Evolutionary conservation across 768 basidiomycete species (phyloP), one percentile per base, ranked within the genome.

Genomic region (Omphalotus guepiniiformis): DNA sequence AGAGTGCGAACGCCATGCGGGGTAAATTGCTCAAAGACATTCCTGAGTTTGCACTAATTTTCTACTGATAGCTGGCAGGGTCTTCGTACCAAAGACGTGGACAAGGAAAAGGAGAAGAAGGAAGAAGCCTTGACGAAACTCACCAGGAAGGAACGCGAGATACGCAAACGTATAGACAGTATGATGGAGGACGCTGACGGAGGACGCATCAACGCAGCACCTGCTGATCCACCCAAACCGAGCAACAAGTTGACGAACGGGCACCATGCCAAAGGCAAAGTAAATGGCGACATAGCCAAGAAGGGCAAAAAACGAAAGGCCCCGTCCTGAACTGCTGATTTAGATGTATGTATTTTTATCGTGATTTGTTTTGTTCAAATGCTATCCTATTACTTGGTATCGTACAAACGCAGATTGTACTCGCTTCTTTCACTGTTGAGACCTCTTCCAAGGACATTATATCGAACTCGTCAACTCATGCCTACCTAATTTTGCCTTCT

Each of bases 101-200:
- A 72, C 44, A 82, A 85, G 52, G 90, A 92, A 60, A 86, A 78
- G 61, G 84, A 88, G 57, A 76, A 79, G 58, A 85, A 82, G 60
- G 86, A 87, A 52, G 81, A 79, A 19, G 75, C 79, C 7, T 66
- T 90, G 25, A 63, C 66, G 28, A 82, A 78, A 54, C 74, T 92
- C 28, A 88, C 86, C 5, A 78, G 79, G 2, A 76, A 79, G 38
- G 89, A 92, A 63, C 83, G 85, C 38, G 85, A 89, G 57, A 74
- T 92, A 50, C 82, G 88, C 29, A 83, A 79, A 62, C 75, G 75
- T 37, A 85, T 93, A 28, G 87, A 89, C 60, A 87, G 89, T 53
- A 75, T 85, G 45, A 64, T 80, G 46, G 57, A 65, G 28, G 66
- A 60, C 21, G 67, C 62, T 42, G 58, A 60, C 51, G 59, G 69